phyloP scores from a whole-genome alignment of 1,284 basidiomycete genomes.

The Amylostereum areolatum region DNA sequence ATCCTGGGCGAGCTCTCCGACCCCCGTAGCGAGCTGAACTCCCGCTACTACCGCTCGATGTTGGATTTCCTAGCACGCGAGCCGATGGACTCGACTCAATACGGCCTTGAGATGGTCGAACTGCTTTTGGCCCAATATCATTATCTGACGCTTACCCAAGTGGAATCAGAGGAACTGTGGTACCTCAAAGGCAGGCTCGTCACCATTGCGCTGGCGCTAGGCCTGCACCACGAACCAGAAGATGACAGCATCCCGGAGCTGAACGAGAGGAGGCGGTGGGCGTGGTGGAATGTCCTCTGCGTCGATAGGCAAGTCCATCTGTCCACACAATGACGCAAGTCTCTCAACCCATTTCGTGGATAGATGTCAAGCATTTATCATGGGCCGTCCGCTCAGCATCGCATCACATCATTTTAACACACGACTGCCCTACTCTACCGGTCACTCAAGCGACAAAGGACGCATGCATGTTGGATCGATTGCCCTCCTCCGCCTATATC shows the following conservation, averaged over 20 bases:
- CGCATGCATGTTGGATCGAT: constrained; percentile 66
- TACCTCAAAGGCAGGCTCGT: constrained; percentile 64
- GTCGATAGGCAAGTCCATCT: constrained; percentile 53
- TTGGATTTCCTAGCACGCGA: constrained; percentile 59
- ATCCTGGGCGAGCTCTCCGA: constrained; percentile 44
- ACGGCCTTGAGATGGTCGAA: constrained; percentile 71
- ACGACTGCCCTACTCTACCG: constrained; percentile 58
- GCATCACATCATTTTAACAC: constrained; percentile 79
- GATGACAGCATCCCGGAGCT: constrained; percentile 63
- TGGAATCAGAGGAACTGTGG: constrained; percentile 77
- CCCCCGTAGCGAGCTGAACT: constrained; percentile 51
- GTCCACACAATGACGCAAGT: background rate
- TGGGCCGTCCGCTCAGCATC: constrained; percentile 68
- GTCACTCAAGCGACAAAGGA: constrained; percentile 54
- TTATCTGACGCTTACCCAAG: constrained; percentile 66
- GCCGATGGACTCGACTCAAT: constrained; percentile 47
- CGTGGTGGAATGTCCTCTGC: constrained; percentile 81
- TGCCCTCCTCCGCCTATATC: constrained; percentile 66
- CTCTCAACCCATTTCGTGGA: background rate
- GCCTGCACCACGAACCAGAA: constrained; percentile 75
- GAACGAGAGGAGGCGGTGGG: constrained; percentile 71
- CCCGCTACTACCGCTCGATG: constrained; percentile 51
- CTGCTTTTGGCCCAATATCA: constrained; percentile 61
- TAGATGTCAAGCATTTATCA: constrained; percentile 82
- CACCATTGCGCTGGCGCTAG: constrained; percentile 70